These are phyloP conservation scores for Bauhinia variegata DNA, from an alignment of 306 rosid genomes.

Conservation along the genomic window DNA sequence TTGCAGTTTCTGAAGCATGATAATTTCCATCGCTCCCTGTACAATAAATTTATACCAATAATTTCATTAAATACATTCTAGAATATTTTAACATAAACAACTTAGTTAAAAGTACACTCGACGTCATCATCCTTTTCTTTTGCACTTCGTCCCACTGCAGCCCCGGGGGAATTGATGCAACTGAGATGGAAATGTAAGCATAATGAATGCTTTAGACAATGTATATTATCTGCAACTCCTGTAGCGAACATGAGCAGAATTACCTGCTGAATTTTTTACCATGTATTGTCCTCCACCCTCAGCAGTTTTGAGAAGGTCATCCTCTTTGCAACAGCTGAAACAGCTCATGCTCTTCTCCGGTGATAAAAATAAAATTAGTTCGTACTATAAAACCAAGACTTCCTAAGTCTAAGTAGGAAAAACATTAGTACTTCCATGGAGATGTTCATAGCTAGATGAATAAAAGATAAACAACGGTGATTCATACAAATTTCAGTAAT, in stretches of 20 bases:
- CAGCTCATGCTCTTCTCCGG: conserved; percentile 64
- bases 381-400: background rate
- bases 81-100: conserved; percentile 17
- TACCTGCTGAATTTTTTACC: conserved; percentile 68
- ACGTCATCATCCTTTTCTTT: too few relatives aligned
- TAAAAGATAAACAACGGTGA: too few relatives aligned
- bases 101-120: background rate
- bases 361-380: conserved; percentile 31
- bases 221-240: background rate
- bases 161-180: too few relatives aligned
- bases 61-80: conserved; percentile 29
- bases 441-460: conserved; percentile 7
- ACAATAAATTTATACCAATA: conserved; percentile 28
- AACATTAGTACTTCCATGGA: background rate
- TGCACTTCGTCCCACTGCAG: too few relatives aligned
- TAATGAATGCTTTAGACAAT: conserved; percentile 5
- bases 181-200: conserved; percentile 6
- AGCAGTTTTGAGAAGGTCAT: conserved; percentile 56
- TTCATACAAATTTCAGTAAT: conserved; percentile 2
- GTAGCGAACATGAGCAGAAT: conserved; percentile 19
- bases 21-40: conserved; percentile 70
- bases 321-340: conserved; percentile 77
- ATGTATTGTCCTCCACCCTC: conserved; percentile 63
- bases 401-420: conserved; percentile 6
- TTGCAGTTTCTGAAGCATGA: conserved; percentile 59